phyloP scores from a whole-genome alignment of 2,329 filamentous ascomycete genomes.

The Elsinoe batatas region DNA sequence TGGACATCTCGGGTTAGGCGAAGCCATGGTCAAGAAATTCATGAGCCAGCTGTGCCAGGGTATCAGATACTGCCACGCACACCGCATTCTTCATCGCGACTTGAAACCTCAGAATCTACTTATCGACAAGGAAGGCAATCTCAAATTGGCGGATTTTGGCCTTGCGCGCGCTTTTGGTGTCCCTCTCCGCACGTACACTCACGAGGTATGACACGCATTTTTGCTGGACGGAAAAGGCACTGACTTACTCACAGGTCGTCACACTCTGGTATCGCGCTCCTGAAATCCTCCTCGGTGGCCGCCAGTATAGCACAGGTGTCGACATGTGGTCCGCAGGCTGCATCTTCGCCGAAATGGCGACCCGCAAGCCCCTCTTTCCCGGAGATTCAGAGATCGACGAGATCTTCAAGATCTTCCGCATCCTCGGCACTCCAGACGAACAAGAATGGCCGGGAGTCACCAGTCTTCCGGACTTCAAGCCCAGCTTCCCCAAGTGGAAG shows the following conservation, averaged over 20 bases:
- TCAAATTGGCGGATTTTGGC: slow-evolving; percentile 93
- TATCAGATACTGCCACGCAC: slow-evolving; percentile 97
- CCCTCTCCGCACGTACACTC: slow-evolving; percentile 81
- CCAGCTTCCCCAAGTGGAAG: slow-evolving; percentile 84
- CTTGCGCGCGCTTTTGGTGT: slow-evolving; percentile 88
- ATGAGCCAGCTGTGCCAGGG: slow-evolving; percentile 84
- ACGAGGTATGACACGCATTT: slow-evolving; percentile 51
- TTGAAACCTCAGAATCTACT: slow-evolving; percentile 94
- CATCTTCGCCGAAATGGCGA: slow-evolving; percentile 96
- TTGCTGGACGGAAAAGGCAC: neutral
- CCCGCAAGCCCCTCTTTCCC: slow-evolving; percentile 81
- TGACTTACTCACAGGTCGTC: slow-evolving; percentile 50
- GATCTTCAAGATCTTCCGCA: slow-evolving; percentile 83
- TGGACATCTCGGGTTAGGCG: slow-evolving; percentile 60
- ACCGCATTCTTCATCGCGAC: slow-evolving; percentile 88
- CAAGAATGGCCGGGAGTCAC: slow-evolving; percentile 80
- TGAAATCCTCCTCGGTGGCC: slow-evolving; percentile 80
- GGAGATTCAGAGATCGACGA: slow-evolving; percentile 90
- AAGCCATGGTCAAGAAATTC: slow-evolving; percentile 80
- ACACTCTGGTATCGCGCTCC: slow-evolving; percentile 89
- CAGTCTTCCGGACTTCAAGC: slow-evolving; percentile 89
- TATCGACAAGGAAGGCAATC: slow-evolving; percentile 80
- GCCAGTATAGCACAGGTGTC: slow-evolving; percentile 87
- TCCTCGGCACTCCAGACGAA: slow-evolving; percentile 76
- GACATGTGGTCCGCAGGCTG: slow-evolving; percentile 95